These are phyloP conservation scores for Scutellaria baicalensis DNA, from an alignment of 257 asterid genomes.

Conservation along the genomic window DNA sequence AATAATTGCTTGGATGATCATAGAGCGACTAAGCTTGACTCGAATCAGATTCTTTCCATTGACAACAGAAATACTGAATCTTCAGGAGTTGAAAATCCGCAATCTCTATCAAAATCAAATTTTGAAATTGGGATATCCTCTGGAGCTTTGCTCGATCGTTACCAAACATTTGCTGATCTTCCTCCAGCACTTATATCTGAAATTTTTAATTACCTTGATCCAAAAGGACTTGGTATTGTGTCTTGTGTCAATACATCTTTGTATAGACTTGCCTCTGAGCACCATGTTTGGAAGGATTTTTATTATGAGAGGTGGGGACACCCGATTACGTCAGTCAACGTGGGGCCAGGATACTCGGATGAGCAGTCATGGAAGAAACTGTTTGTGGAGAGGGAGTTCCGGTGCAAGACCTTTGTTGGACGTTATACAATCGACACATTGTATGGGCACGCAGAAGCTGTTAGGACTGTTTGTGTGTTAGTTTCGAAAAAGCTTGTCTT, in stretches of 20 bases:
- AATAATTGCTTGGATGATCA: constrained; percentile 28
- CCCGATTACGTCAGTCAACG: constrained; percentile 28
- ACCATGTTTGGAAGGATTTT: constrained; percentile 81
- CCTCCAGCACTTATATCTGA: constrained; percentile 78
- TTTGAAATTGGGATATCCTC: constrained; percentile 27
- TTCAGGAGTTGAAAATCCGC: constrained; percentile 21
- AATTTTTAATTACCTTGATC: constrained; percentile 73
- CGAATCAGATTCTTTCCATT: constrained; percentile 21
- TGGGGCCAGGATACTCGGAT: constrained; percentile 37
- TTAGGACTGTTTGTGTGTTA: constrained; percentile 64
- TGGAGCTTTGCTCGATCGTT: constrained; percentile 20
- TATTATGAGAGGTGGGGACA: constrained; percentile 94
- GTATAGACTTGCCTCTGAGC: constrained; percentile 74
- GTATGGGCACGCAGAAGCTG: constrained; percentile 90
- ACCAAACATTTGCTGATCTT: constrained; percentile 58
- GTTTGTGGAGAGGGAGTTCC: constrained; percentile 85
- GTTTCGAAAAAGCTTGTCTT: constrained; percentile 76
- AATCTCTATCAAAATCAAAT: constrained; percentile 15
- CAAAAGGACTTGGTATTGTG: constrained; percentile 80
- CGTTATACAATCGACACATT: constrained; percentile 65
- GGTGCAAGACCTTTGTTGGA: constrained; percentile 83
- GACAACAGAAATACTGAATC: constrained; percentile 11
- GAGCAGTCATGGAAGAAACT: constrained; percentile 89
- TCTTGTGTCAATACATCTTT: constrained; percentile 72
- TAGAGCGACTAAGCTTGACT: constrained; percentile 15